Percentiles rank a stretch among this genome's conserved stretches.
phyloP scores from a whole-genome alignment of 1,139 yeast genomes.

The Sugiyamaella novakii region DNA sequence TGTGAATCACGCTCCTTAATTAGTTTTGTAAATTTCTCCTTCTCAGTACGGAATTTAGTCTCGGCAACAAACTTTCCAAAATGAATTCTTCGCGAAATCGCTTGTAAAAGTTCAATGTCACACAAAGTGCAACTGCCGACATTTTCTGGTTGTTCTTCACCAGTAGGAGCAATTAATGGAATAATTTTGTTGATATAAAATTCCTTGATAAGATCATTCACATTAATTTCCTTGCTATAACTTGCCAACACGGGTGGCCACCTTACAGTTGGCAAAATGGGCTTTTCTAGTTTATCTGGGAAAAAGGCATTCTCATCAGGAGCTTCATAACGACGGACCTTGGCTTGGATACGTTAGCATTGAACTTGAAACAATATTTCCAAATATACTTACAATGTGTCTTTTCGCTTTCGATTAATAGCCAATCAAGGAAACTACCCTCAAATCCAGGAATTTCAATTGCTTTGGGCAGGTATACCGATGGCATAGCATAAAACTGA shows the following conservation, averaged over 20 bases:
- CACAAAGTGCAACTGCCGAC: slow-evolving; percentile 82
- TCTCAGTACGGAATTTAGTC: slow-evolving; percentile 76
- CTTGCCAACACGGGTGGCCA: slow-evolving; percentile 79
- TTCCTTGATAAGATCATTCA: slow-evolving; percentile 66
- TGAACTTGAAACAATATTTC: not conserved
- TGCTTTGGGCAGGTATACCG: slow-evolving; percentile 66
- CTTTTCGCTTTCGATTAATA: slow-evolving; percentile 71
- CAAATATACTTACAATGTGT: slow-evolving; percentile 51
- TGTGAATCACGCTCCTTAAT: slow-evolving; percentile 65
- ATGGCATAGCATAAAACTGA: slow-evolving; percentile 75
- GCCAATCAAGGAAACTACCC: slow-evolving; percentile 88
- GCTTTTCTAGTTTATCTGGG: slow-evolving; percentile 63
- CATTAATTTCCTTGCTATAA: slow-evolving; percentile 73
- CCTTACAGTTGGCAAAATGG: slow-evolving; percentile 75
- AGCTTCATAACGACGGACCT: slow-evolving; percentile 85
- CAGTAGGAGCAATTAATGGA: slow-evolving; percentile 66
- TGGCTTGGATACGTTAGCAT: slow-evolving; percentile 44
- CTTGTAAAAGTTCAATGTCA: slow-evolving; percentile 85
- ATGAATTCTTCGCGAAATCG: slow-evolving; percentile 90
- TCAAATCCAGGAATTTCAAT: slow-evolving; percentile 66
- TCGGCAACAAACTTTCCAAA: slow-evolving; percentile 98
- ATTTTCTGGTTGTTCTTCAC: slow-evolving; percentile 74
- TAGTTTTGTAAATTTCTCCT: slow-evolving; percentile 61
- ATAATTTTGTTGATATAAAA: slow-evolving; percentile 72
- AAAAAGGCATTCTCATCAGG: slow-evolving; percentile 96